These are phyloP conservation scores for Chlamydomonas incerta DNA, from an alignment of 139 green algal species.

Conservation along the genomic window DNA sequence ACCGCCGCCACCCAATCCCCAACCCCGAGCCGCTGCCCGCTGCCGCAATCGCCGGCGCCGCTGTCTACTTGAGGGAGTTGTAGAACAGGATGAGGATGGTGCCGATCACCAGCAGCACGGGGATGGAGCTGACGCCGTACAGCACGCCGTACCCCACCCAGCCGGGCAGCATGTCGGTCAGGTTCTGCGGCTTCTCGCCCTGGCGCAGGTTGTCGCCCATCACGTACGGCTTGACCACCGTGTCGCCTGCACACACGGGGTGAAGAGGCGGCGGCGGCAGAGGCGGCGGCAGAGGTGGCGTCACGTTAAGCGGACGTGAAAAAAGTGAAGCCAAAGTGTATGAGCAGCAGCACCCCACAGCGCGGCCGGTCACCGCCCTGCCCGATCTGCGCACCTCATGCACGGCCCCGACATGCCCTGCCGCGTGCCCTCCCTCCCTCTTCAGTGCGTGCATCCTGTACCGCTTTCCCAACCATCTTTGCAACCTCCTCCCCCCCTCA, in stretches of 20 bases:
- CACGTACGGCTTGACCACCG: slow-evolving; percentile 67
- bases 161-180: slow-evolving; percentile 82
- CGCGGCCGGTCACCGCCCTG: no score
- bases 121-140: slow-evolving; percentile 83
- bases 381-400: no score
- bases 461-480: no score
- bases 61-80: slow-evolving; percentile 81
- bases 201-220: slow-evolving; percentile 59
- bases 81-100: slow-evolving; percentile 85
- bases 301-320: no score
- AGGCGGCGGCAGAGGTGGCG: background rate
- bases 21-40: no score
- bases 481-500: no score
- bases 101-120: slow-evolving; percentile 81
- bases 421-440: no score
- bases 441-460: no score
- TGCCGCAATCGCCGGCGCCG: no score
- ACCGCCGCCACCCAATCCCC: no score
- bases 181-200: slow-evolving; percentile 72
- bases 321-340: no score
- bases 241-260: slow-evolving; percentile 37
- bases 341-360: background rate
- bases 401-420: no score
- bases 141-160: slow-evolving; percentile 89
- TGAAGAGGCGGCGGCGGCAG: background rate